phyloP scores from a whole-genome alignment of 192 early-diverging fungal species.

The Pilobolus umbonatus region DNA sequence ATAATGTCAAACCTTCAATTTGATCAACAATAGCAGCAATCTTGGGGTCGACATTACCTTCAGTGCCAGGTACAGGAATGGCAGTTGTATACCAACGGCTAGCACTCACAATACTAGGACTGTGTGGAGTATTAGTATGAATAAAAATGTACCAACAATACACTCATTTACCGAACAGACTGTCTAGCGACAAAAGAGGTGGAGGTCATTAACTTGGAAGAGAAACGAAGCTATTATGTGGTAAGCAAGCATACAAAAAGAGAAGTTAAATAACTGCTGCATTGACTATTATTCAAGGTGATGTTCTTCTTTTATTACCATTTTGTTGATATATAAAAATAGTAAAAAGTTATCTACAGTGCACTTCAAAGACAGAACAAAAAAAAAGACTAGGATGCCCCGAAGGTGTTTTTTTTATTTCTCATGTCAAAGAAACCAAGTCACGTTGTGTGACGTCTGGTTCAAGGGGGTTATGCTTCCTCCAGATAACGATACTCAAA shows the following conservation, averaged over 20 bases:
- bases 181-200: conserved; percentile 16
- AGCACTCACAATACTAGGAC: conserved; percentile 10
- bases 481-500: conserved; percentile 31
- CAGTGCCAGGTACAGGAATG: conserved; percentile 59
- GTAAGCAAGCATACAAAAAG: too few species aligned
- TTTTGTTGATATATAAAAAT: too few species aligned
- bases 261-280: too few species aligned
- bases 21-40: conserved; percentile 82
- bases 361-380: too few species aligned
- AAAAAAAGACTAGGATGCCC: too few species aligned
- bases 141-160: not conserved
- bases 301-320: too few species aligned
- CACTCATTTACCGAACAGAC: conserved; percentile 18
- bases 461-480: conserved; percentile 19
- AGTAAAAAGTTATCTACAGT: too few species aligned
- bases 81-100: conserved; percentile 42
- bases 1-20: conserved; percentile 86
- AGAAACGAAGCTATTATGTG: conserved; percentile 21
- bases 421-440: too few species aligned
- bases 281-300: too few species aligned
- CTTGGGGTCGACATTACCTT: conserved; percentile 57
- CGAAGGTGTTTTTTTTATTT: too few species aligned
- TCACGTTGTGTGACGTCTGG: too few species aligned
- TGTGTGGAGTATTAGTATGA: too few species aligned
- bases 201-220: conserved; percentile 19